Evolutionary conservation across 495 filamentous ascomycete genomes (phyloP), one percentile per base, ranked within the genome.

Genomic region (Xylaria scruposa): DNA sequence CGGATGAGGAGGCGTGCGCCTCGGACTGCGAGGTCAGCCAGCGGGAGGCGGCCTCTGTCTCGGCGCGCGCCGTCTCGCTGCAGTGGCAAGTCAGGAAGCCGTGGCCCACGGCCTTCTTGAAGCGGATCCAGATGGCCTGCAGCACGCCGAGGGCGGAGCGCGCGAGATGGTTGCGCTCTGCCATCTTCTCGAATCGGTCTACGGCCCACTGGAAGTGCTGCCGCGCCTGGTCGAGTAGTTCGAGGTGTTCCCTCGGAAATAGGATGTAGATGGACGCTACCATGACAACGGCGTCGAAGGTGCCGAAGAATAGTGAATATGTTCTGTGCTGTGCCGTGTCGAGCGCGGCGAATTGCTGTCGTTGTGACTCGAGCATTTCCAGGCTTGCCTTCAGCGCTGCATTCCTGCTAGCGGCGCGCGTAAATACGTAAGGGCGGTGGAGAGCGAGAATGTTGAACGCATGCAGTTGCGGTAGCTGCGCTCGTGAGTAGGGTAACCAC

Each of bases 371-470:
- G 5, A 91, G 78, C 81, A 90, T 88, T 4, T 81, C 81, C 21
- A 90, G 72, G 51, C 85, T 86, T 38, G 88, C 89, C 70, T 83
- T 83, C 0, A 91, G 77, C 19, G 89, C 88, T 65, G 86, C 83
- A 12, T 80, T 82, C 33, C 88, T 81, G 67, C 83, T 86, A 5
- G 79, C 79, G 4, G 81, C 72, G n/a, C 85, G 81, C 0, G 87
- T 88, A 70, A 91, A 91, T 47, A 91, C 87, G 74, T 88, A 91
- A 0, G 89, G 88, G 58, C 89, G 84, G 67, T 91, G 89, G 44
- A 91, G 82, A 24, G 88, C 87, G 75, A 90, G 88, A 56, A 90
- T 78, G 61, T 88, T 85, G 71, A 89, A 86, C 24, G 83, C 78
- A 26, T 83, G 72, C 12, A 85, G 75, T 58, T 85, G 85, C 36